These are phyloP conservation scores for Coemansia sp. DNA, from an alignment of 192 early-diverging fungal genomes.

Conservation along the genomic window DNA sequence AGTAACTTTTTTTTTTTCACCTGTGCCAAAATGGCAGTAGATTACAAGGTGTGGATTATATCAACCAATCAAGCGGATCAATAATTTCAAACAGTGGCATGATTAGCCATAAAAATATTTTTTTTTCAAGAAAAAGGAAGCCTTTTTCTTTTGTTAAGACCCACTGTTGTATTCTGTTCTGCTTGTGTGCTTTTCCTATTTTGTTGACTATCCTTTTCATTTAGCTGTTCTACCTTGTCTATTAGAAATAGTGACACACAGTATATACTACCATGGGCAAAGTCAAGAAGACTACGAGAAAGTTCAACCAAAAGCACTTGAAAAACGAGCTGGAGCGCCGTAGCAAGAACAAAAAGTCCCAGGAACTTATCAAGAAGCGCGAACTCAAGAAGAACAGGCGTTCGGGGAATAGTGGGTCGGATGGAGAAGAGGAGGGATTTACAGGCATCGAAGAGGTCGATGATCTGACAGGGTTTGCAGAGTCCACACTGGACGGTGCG, in stretches of 20 bases:
- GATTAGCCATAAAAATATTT: background rate
- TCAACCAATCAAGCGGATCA: too few species aligned
- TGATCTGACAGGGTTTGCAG: conserved; percentile 48
- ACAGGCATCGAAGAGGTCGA: conserved; percentile 53
- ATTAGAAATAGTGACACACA: background rate
- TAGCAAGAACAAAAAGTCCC: conserved; percentile 59
- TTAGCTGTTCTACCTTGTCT: background rate
- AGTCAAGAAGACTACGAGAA: conserved; percentile 68
- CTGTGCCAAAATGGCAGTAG: too few species aligned
- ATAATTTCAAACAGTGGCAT: too few species aligned
- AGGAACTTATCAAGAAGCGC: conserved; percentile 60
- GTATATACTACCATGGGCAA: conserved; percentile 35
- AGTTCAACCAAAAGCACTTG: conserved; percentile 77
- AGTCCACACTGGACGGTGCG: conserved; percentile 33
- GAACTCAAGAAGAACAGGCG: conserved; percentile 58
- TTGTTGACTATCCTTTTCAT: background rate
- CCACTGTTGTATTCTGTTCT: background rate
- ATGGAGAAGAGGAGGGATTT: conserved; percentile 24
- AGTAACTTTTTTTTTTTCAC: background rate
- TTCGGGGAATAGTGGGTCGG: conserved; percentile 12
- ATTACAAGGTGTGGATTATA: too few species aligned
- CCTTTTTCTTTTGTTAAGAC: conserved; percentile 4
- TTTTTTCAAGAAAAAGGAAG: background rate
- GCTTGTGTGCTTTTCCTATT: too few species aligned
- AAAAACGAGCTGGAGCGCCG: conserved; percentile 65